Base-by-base conservation (phyloP, 805 yeast species). In the Saccharomycopsis schoenii region DNA sequence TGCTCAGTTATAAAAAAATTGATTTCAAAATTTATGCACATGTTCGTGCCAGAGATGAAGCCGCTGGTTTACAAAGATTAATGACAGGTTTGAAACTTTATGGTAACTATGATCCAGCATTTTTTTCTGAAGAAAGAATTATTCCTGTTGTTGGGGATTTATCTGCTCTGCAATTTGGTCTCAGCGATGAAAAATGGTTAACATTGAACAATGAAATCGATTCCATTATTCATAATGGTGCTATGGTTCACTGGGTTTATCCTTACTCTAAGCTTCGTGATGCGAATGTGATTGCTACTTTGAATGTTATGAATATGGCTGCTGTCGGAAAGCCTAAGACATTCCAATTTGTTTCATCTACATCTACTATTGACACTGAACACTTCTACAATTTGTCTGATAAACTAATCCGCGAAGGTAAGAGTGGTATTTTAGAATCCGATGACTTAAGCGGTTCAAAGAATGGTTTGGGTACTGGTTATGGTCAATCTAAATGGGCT, bases 401-500 rank as follows among this genome's bases (percentile, higher is more conserved):
- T 67, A 79, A 81, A 65, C 72, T 86, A 36, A 73, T 82, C 6
- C 78, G 83, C 14, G 76, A 81, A 62, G 96, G 96, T 4, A 77
- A 80, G 60, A 71, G 75, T 3, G 97, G 97, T 65, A 73, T 94
- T 63, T 80, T 83, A 15, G 99, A 94, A 72, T 74, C 85, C 5
- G 99, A 94, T 72, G 88, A 86, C 67, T 78, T 94, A 66, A 72
- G 77, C 67, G 97, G 97, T 0, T 88, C 98, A 1, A 78, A 89
- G 19, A 70, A 74, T 4, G 97, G 97, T 1, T 79, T 94, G 62
- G 88, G 91, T 34, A 88, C 86, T 62, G 99, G 99, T 17, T 94
- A 94, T 70, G 99, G 99, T 55, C 99, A 96, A 76, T 83, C 94
- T 66, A 94, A 94, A 73, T 94, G 99, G 99, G 90, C 91, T 42